Conservation (phyloP, 768 basidiomycete genomes). For the Boletus reticulatus region DNA sequence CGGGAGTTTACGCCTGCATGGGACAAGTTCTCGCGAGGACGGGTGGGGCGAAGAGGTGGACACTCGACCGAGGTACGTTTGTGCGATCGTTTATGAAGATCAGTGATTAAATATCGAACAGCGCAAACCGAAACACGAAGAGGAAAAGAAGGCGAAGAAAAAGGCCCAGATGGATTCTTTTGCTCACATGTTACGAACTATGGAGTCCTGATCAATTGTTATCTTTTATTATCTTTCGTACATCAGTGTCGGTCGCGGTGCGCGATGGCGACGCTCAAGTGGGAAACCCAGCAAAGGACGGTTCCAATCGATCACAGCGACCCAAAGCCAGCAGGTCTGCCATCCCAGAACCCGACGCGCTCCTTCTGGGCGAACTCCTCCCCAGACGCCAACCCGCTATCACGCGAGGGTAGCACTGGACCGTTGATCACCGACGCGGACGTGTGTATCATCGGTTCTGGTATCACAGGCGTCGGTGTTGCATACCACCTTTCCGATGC, state of each 20-base stretch:
- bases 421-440: conserved; percentile 59
- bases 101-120: neutral
- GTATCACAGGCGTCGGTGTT: conserved; percentile 72
- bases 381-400: conserved; percentile 63
- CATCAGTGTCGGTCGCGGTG: neutral
- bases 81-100: neutral
- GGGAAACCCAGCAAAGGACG: neutral
- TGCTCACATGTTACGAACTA: conserved; percentile 13
- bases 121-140: neutral
- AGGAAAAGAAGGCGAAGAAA: neutral
- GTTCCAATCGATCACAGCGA: conserved; percentile 1
- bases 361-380: conserved; percentile 70
- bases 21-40: conserved; percentile 6
- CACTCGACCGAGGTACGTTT: neutral
- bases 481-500: conserved; percentile 66
- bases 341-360: conserved; percentile 60
- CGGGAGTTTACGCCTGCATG: conserved; percentile 8
- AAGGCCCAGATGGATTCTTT: conserved; percentile 2
- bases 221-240: neutral
- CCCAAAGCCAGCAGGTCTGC: conserved; percentile 36
- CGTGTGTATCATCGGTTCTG: conserved; percentile 76
- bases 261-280: conserved; percentile 9
- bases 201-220: conserved; percentile 1
- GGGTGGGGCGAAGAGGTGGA: neutral
- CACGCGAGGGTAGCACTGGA: conserved; percentile 62